Evolutionary conservation across 2,329 filamentous ascomycete genomes (phyloP), one percentile per base, ranked within the genome.

Genomic region (Trichoderma sp.): DNA sequence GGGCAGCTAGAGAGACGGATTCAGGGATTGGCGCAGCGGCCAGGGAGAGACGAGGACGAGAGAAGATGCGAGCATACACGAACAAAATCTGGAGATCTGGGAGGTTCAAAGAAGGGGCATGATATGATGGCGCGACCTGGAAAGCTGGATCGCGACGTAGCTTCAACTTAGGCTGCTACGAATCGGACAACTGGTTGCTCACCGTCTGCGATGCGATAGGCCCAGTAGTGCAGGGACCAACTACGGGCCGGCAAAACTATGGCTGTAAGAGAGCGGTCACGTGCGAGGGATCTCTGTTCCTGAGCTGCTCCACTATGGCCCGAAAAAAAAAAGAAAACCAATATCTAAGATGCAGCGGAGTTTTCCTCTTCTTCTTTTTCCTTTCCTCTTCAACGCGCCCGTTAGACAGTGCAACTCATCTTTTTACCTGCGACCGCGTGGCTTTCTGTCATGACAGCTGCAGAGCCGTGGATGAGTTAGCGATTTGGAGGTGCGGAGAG

Each of bases 341-440:
- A 33, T 35, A 29, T 69, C 35, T n/a, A 24, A 29, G 31, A 29
- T 62, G 65, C 18, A 62, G 50, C 6, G 16, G 35, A 35, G 29
- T 63, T 24, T 6, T 45, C 14, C 12, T 33, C 16, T 59, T 64
- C 1, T 64, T 76, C 72, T 76, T 83, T 85, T 83, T 84, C 76
- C 85, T 85, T 84, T 82, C 81, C 81, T 84, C 84, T 83, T 80
- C 87, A 91, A 93, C 92, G 93, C 93, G 90, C 89, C 92, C 92
- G 89, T 88, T 87, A 95, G 94, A 96, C 94, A 96, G 94, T 95
- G 91, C 93, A 93, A 90, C 89, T 89, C 92, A 92, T 91, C 88
- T 89, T 87, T 53, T 84, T 85, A 84, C 84, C 85, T 87, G 87
- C 87, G 84, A 87, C 84, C 84, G 87, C 85, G 85, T 87, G 88